Evolutionary conservation across 2,329 filamentous ascomycete species (phyloP).

Genomic region (Aspergillus uvarum): DNA sequence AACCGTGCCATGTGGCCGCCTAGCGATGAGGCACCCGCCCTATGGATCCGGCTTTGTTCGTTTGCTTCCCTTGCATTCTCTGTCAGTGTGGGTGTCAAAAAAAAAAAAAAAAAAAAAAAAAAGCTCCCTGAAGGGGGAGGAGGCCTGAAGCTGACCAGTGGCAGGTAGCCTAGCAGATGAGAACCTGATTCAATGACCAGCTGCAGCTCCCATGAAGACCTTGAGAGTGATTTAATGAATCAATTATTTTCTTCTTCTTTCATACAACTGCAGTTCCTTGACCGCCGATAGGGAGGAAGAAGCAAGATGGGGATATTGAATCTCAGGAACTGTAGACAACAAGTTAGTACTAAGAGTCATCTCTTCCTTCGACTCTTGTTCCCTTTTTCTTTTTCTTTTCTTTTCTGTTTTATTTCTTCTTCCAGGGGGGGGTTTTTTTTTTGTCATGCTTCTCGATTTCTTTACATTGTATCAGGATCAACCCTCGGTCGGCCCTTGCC

Average conservation of each 20-base stretch:
- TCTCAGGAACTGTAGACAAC: not conserved
- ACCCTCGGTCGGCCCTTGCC: not conserved
- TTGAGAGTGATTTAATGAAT: not conserved
- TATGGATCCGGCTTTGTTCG: conserved; percentile 6
- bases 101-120: not conserved
- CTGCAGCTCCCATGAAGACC: not conserved
- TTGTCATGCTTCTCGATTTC: no score
- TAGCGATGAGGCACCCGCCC: not conserved
- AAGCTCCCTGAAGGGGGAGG: not conserved
- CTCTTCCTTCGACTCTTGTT: no score
- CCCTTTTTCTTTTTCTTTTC: no score
- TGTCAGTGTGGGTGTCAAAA: not conserved
- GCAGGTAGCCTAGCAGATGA: not conserved
- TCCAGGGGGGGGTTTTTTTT: no score
- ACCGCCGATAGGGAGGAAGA: not conserved
- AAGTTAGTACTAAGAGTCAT: no score
- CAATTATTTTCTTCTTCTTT: not conserved
- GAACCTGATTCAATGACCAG: not conserved
- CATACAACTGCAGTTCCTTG: not conserved
- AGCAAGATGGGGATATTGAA: not conserved
- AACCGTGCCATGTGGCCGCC: conserved; percentile 9
- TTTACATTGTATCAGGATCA: not conserved
- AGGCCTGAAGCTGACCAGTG: not conserved
- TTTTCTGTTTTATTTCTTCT: no score
- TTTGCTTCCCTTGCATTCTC: conserved; percentile 1